Percentiles rank a stretch among this genome's conserved stretches.
Evolutionary conservation across 1,284 basidiomycete species (phyloP).

Genomic region (Malassezia sp.): DNA sequence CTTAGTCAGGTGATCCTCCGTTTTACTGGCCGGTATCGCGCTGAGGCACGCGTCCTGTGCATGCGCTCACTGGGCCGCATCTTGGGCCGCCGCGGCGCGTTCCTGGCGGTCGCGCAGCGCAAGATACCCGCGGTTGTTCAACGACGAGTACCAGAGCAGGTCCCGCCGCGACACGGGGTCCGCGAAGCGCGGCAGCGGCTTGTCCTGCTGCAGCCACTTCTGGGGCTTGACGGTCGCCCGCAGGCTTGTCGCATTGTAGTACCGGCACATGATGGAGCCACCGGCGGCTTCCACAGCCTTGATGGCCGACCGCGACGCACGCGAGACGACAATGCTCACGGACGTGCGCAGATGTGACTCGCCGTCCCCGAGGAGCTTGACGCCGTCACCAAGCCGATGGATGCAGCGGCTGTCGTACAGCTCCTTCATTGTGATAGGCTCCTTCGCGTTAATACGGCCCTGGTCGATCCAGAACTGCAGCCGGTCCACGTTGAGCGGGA

Average conservation of each 20-base stretch:
- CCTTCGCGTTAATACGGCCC: slow-evolving; percentile 63
- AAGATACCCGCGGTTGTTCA: slow-evolving; percentile 17
- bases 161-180: slow-evolving; percentile 38
- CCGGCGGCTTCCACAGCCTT: slow-evolving; percentile 68
- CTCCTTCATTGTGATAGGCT: slow-evolving; percentile 78
- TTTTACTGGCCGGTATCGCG: too few relatives aligned
- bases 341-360: slow-evolving; percentile 59
- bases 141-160: slow-evolving; percentile 19
- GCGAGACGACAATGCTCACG: slow-evolving; percentile 69
- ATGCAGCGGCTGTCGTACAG: slow-evolving; percentile 74
- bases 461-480: slow-evolving; percentile 83
- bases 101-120: slow-evolving; percentile 12
- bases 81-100: slow-evolving; percentile 2
- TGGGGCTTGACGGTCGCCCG: slow-evolving; percentile 62
- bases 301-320: slow-evolving; percentile 77
- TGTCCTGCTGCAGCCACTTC: slow-evolving; percentile 27
- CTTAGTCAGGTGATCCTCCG: too few relatives aligned
- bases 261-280: slow-evolving; percentile 76
- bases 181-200: slow-evolving; percentile 26
- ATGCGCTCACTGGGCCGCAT: too few relatives aligned
- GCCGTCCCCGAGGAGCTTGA: slow-evolving; percentile 80
- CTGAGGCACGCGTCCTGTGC: too few relatives aligned
- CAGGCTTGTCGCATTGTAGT: slow-evolving; percentile 77
- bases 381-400: slow-evolving; percentile 74
- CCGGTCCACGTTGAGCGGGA: slow-evolving; percentile 72